phyloP scores from a whole-genome alignment of 1,284 basidiomycete species.

The Boletus sp. region DNA sequence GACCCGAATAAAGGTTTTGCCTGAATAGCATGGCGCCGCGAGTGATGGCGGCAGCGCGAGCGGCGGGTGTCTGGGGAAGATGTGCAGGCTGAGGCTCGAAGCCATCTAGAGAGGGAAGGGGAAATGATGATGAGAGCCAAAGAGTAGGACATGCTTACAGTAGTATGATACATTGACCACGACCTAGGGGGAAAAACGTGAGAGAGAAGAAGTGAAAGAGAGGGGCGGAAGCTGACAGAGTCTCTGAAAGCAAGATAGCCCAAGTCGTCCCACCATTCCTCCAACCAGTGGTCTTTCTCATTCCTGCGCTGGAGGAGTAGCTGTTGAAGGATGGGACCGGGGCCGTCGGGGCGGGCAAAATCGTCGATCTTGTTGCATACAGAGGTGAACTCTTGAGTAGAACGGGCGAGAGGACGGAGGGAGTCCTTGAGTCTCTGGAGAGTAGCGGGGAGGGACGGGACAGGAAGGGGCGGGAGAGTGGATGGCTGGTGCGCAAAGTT shows the following conservation, averaged over 20 bases:
- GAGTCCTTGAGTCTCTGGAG: slow-evolving; percentile 56
- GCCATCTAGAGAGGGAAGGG: slow-evolving; percentile 50
- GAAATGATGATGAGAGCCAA: neutral
- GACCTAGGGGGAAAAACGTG: slow-evolving; percentile 43
- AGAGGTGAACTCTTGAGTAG: slow-evolving; percentile 50
- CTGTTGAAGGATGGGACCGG: slow-evolving; percentile 55
- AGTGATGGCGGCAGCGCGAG: slow-evolving; percentile 71
- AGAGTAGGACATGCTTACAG: slow-evolving; percentile 43
- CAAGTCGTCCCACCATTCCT: slow-evolving; percentile 79
- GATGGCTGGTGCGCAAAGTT: slow-evolving; percentile 23
- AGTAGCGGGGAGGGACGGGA: slow-evolving; percentile 57
- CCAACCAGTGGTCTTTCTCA: slow-evolving; percentile 66
- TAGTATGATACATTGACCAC: slow-evolving; percentile 83
- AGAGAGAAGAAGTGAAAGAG: neutral
- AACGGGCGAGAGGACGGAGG: slow-evolving; percentile 62
- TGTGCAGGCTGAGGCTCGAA: slow-evolving; percentile 65
- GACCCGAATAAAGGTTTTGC: slow-evolving; percentile 60
- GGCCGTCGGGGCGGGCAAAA: slow-evolving; percentile 39
- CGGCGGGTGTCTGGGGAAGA: slow-evolving; percentile 53
- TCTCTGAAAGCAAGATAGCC: slow-evolving; percentile 73
- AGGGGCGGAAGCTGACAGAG: slow-evolving; percentile 47
- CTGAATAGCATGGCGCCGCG: slow-evolving; percentile 73
- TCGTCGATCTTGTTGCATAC: slow-evolving; percentile 58
- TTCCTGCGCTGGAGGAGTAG: slow-evolving; percentile 49
- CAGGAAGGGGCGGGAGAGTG: slow-evolving; percentile 57